Conservation (phyloP, 1,284 basidiomycete genomes). For the Cryptococcus sp. region DNA sequence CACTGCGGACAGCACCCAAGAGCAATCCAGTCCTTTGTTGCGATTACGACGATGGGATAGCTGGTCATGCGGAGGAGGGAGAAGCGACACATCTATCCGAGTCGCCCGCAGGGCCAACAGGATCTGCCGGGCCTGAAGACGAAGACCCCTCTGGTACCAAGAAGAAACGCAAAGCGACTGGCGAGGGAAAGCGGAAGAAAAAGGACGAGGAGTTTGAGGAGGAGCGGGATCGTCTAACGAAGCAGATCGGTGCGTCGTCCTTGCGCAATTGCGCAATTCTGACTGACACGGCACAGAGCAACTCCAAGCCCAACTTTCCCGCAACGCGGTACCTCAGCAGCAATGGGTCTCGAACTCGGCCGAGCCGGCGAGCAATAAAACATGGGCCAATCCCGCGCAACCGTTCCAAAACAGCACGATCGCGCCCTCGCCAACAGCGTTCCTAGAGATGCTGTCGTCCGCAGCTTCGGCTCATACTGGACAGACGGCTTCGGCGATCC, state of each 20-base stretch:
- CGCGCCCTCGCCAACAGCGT: conserved; percentile 42
- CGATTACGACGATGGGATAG: conserved; percentile 47
- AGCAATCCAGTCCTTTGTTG: conserved; percentile 43
- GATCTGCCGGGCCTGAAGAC: not conserved
- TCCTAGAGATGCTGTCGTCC: conserved; percentile 48
- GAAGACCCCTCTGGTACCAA: conserved; percentile 24
- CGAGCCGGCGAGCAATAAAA: conserved; percentile 2
- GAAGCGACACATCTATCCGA: conserved; percentile 2
- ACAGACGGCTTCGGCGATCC: not conserved
- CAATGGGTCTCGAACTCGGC: not conserved
- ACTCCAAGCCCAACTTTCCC: conserved; percentile 29
- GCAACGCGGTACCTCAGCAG: conserved; percentile 4
- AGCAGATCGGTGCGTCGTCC: conserved; percentile 39
- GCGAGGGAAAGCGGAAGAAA: conserved; percentile 29
- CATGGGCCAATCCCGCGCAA: conserved; percentile 9
- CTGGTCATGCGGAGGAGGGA: conserved; percentile 21
- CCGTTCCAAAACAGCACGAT: conserved; percentile 5
- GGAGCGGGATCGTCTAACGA: conserved; percentile 39
- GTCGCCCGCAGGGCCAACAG: not conserved
- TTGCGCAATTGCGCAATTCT: not conserved
- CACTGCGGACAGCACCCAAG: conserved; percentile 40
- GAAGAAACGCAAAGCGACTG: conserved; percentile 40
- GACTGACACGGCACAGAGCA: conserved; percentile 20
- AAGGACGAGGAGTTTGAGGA: conserved; percentile 31
- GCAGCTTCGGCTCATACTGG: conserved; percentile 30